Base-by-base conservation (phyloP, 1,284 basidiomycete genomes). In the Irpex sp. region DNA sequence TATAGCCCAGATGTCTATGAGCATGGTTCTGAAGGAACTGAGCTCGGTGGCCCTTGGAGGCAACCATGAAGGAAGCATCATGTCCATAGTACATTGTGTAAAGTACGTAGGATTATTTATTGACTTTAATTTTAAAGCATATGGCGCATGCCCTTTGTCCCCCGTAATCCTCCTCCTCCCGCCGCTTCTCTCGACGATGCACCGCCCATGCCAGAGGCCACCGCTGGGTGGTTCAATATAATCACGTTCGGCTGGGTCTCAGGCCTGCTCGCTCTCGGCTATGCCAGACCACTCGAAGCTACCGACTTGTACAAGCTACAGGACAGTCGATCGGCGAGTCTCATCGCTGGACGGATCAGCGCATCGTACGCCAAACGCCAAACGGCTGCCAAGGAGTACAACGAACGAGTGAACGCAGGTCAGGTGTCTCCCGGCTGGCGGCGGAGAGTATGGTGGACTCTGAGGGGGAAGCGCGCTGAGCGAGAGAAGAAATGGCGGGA, bases 231-330 rank as follows among this genome's bases (percentile, higher is more conserved):
- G 73, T 79, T 84, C 69, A 82, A 78, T 52, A 71, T 79, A n/a
- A 67, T 87, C 48, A 83, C 83, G 60, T 89, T 85, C 71, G 77
- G 79, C 59, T 97, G 94, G 94, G 83, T 96, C 59, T 88, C 86
- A 0, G 84, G 87, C 2, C 78, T 94, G 59, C 83, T 94, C 74
- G 78, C 79, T 8, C 74, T 87, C 5, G 90, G 90, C 7, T 93
- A 92, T 73, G 83, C 86, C 13, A 84, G 94, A 4, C 90, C 94
- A 0, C 82, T 97, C 4, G 90, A 95, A 73, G 86, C 89, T 0
- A 78, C 88, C 0, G 95, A 97, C 75, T 79, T 97, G n/a, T 96
- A 91, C 82, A 89, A 86, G 73, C 85, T 96, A 54, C 87, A 89
- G 65, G 82, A 86, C 57, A 78, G 87, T 13, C 84, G 84, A 19